A percentile compares a stretch with the other conserved stretches of the same genome.
Evolutionary conservation across 768 basidiomycete species (phyloP).

Genomic region (Harrya chromipes): DNA sequence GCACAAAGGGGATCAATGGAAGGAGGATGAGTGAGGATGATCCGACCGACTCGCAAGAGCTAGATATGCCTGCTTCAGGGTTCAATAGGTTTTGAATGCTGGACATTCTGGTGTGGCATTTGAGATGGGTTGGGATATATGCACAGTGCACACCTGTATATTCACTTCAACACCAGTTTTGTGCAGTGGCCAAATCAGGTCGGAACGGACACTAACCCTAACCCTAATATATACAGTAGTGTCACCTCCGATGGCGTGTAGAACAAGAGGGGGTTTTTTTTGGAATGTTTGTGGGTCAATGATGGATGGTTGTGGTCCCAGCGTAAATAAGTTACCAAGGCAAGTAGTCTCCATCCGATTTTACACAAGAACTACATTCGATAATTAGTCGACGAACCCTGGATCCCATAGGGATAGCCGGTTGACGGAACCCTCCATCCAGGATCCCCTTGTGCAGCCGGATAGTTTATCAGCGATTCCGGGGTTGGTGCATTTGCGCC

Average conservation of each 20-base stretch:
- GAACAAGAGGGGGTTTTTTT: too few species aligned
- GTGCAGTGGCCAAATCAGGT: too few species aligned
- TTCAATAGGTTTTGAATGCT: constrained; percentile 56
- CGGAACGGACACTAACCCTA: too few species aligned
- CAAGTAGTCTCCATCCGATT: too few species aligned
- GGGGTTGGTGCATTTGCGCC: background rate
- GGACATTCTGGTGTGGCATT: constrained; percentile 43
- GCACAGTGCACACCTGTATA: background rate
- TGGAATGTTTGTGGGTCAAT: too few species aligned
- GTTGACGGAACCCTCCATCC: constrained; percentile 21
- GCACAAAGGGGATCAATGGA: constrained; percentile 27
- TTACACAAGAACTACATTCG: constrained; percentile 11
- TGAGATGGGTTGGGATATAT: constrained; percentile 9
- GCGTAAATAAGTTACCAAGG: too few species aligned
- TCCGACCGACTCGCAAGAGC: constrained; percentile 40
- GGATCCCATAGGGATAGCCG: constrained; percentile 21
- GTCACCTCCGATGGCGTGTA: too few species aligned
- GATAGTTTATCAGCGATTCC: constrained; percentile 19
- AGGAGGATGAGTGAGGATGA: constrained; percentile 4
- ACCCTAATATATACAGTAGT: too few species aligned
- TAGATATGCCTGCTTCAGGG: constrained; percentile 43
- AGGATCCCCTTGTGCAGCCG: constrained; percentile 7
- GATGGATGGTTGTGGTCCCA: too few species aligned
- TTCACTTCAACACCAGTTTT: too few species aligned
- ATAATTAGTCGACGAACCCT: constrained; percentile 18